phyloP scores from a whole-genome alignment of 2,329 filamentous ascomycete genomes.

The Nemania sp. region DNA sequence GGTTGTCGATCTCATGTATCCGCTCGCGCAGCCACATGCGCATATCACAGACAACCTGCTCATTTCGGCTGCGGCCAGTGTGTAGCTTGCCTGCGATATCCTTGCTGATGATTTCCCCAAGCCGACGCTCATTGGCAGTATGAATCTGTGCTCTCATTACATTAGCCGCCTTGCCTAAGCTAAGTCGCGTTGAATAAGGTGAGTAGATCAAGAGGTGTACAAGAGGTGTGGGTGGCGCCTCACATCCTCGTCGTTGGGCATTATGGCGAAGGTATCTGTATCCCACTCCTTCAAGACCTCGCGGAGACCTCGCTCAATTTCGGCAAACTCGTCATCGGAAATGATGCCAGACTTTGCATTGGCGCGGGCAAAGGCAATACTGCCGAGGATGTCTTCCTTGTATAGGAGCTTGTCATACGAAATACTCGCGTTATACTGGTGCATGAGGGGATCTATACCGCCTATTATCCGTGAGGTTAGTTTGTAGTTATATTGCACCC shows the following conservation, averaged over 20 bases:
- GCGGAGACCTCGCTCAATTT: slow-evolving; percentile 73
- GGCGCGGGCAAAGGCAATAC: slow-evolving; percentile 79
- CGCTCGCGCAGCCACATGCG: slow-evolving; percentile 71
- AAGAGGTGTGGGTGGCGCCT: neutral
- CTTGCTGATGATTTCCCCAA: slow-evolving; percentile 85
- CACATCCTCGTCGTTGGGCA: slow-evolving; percentile 54
- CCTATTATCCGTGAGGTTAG: slow-evolving; percentile 52
- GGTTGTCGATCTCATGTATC: neutral
- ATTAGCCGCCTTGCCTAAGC: slow-evolving; percentile 20
- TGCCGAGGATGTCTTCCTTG: slow-evolving; percentile 78
- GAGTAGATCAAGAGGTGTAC: slow-evolving; percentile 6
- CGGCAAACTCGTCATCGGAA: slow-evolving; percentile 70
- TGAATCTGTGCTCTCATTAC: slow-evolving; percentile 41
- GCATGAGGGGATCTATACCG: slow-evolving; percentile 84
- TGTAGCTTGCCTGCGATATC: slow-evolving; percentile 87
- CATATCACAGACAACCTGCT: slow-evolving; percentile 91
- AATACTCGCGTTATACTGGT: slow-evolving; percentile 81
- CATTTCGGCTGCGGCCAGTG: slow-evolving; percentile 76
- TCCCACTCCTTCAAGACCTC: slow-evolving; percentile 61
- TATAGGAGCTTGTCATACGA: slow-evolving; percentile 79
- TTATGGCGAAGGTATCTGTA: slow-evolving; percentile 52
- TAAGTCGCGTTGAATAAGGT: neutral
- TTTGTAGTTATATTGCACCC: slow-evolving; percentile 27
- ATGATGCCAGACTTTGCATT: slow-evolving; percentile 78
- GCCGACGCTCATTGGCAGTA: slow-evolving; percentile 49